Base-by-base conservation (phyloP, 129 eudicot genomes). In the Tagetes erecta region DNA sequence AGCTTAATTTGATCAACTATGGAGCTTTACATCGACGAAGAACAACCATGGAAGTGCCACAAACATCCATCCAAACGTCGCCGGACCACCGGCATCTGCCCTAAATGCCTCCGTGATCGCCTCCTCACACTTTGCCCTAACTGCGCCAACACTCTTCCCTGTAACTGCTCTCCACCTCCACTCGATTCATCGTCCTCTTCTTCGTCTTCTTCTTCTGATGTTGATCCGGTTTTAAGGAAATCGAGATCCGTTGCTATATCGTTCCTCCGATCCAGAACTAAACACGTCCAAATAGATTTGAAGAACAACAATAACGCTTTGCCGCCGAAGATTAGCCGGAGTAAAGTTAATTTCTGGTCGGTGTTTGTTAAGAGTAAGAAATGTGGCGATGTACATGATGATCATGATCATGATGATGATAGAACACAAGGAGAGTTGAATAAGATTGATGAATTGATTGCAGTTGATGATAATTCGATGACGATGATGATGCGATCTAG, bases 31-130 rank as follows among this genome's bases (percentile, higher is more conserved):
- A n/a, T 76, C 1, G 92, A 80, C 2, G 97, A 92, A 82, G 88
- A 83, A 38, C 88, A 89, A 60, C 70, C 80, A 50, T 92, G 84
- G 87, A 92, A 92, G 82, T 92, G 97, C 45, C 81, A 80, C 46
- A 86, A 90, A 64, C 97, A 92, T 81, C 96, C 97, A 35, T 80
- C 93, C 0, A 85, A 80, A 77, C 78, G 88, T 0, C 86, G 87
- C 0, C 86, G 87, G 1, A 84, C 76, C 37, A 89, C 67, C 47
- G 96, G 98, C n/a, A 73, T 92, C n/a, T 92, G 96, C 76, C 92
- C 98, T 4, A 71, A 71, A 27, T 92, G 98, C 72, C 96, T 92
- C 55, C 87, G 82, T 38, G 94, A 89, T 38, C 96, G 96, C 38
- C 96, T 92, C 72, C 60, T 56, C 72, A 75, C 79, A 6, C 91